Conservation (phyloP, 805 yeast genomes). For the Torulaspora franciscae region DNA sequence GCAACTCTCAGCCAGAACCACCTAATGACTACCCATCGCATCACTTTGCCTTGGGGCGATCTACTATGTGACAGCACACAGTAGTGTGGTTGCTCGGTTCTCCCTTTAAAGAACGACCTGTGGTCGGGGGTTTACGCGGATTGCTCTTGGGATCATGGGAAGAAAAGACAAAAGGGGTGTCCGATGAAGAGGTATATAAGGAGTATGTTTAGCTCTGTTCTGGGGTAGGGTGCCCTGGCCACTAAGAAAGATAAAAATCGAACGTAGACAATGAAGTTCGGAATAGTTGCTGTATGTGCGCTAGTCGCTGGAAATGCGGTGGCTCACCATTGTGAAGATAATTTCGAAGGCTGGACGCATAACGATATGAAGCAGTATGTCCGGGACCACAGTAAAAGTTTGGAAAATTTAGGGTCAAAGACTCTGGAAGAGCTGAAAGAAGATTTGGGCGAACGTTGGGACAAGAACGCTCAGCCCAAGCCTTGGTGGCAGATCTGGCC, state of each 20-base stretch:
- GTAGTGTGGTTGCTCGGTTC: not conserved
- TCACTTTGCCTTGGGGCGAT: not conserved
- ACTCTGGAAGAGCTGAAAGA: slow-evolving; percentile 26
- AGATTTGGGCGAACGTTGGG: slow-evolving; percentile 23
- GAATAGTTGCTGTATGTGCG: not conserved
- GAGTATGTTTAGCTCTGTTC: not conserved
- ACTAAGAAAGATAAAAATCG: not conserved
- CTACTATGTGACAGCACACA: not conserved
- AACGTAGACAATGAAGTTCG: slow-evolving; percentile 1
- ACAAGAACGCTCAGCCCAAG: slow-evolving; percentile 19
- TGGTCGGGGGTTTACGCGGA: not conserved
- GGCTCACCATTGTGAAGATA: slow-evolving; percentile 11
- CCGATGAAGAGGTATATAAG: slow-evolving; percentile 1
- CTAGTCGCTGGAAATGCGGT: slow-evolving; percentile 9
- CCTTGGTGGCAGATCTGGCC: slow-evolving; percentile 35
- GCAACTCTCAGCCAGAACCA: not conserved
- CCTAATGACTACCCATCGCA: not conserved
- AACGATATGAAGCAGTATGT: slow-evolving; percentile 36
- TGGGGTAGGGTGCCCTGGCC: not conserved
- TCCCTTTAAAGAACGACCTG: slow-evolving; percentile 1
- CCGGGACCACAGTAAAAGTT: slow-evolving; percentile 29
- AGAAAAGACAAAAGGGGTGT: not conserved
- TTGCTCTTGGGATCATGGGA: slow-evolving; percentile 4
- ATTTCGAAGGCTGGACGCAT: slow-evolving; percentile 33
- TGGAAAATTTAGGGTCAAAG: slow-evolving; percentile 19